phyloP scores from a whole-genome alignment of 768 basidiomycete species.

The Holtermanniella nyarrowii region DNA sequence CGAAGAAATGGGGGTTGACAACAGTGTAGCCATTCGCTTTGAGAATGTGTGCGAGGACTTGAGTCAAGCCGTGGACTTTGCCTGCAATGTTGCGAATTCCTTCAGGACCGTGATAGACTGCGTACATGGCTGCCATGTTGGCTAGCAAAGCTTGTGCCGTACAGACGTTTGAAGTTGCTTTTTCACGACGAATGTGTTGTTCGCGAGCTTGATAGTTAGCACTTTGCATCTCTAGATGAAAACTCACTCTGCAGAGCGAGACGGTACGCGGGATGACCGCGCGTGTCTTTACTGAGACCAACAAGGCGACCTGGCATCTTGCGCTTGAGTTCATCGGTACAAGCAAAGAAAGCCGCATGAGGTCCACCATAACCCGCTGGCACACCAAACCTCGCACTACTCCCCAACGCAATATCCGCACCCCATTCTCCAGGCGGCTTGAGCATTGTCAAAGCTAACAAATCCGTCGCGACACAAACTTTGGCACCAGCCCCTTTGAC shows the following conservation, averaged over 20 bases:
- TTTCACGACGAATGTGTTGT: conserved; percentile 94
- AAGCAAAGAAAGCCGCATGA: conserved; percentile 94
- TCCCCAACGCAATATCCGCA: conserved; percentile 88
- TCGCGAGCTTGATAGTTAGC: conserved; percentile 58
- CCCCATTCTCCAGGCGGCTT: conserved; percentile 98
- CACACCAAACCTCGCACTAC: conserved; percentile 88
- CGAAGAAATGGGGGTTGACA: conserved; percentile 67
- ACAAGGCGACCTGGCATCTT: conserved; percentile 98
- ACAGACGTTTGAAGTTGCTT: conserved; percentile 97
- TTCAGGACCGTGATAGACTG: conserved; percentile 85
- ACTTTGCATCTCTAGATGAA: neutral
- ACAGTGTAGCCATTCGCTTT: conserved; percentile 64
- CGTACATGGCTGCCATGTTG: conserved; percentile 96
- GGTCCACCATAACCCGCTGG: conserved; percentile 96
- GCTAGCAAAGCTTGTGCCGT: conserved; percentile 95
- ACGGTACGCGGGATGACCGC: conserved; percentile 80
- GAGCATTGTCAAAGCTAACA: conserved; percentile 82
- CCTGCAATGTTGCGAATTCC: conserved; percentile 75
- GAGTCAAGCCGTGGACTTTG: conserved; percentile 82
- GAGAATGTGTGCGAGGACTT: conserved; percentile 58
- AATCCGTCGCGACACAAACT: conserved; percentile 78
- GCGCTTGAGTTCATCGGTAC: conserved; percentile 79
- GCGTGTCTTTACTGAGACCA: conserved; percentile 73
- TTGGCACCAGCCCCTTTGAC: conserved; percentile 69
- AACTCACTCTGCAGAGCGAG: conserved; percentile 83